Conservation (phyloP, 2,329 filamentous ascomycete genomes). For the Rugonectria rugulosa region DNA sequence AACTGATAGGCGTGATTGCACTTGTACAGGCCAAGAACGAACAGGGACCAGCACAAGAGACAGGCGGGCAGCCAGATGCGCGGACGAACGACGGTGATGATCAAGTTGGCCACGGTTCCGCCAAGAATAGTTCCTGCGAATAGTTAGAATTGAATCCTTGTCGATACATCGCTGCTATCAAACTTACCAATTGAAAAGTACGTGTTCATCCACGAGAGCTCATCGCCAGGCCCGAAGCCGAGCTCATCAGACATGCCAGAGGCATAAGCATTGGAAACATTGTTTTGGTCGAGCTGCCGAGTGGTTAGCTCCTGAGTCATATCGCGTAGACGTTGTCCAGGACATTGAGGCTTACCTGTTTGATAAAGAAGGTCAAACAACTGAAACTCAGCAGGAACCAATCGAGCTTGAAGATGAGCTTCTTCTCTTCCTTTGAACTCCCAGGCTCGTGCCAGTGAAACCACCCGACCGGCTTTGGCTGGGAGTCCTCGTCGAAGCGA, state of each 20-base stretch:
- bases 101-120: conserved; percentile 51
- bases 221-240: conserved; percentile 48
- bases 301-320: conserved; percentile 7
- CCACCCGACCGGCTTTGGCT: conserved; percentile 30
- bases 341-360: conserved; percentile 38
- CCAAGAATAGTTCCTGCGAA: conserved; percentile 48
- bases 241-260: conserved; percentile 58
- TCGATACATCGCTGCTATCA: fast-evolving
- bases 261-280: conserved; percentile 58
- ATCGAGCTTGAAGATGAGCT: conserved; percentile 58
- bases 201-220: conserved; percentile 55
- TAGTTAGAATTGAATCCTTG: background rate
- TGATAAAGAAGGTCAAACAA: conserved; percentile 57
- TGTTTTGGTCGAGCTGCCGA: conserved; percentile 50
- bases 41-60: conserved; percentile 47
- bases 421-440: conserved; percentile 51
- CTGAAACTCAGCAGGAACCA: conserved; percentile 49
- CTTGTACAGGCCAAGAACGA: conserved; percentile 50
- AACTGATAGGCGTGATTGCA: conserved; percentile 47
- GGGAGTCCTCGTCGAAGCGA: background rate
- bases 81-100: conserved; percentile 53
- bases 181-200: conserved; percentile 54
- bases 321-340: too few relatives aligned
- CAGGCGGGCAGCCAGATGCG: conserved; percentile 52
- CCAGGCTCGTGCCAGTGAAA: conserved; percentile 53